A percentile compares a stretch with the other conserved stretches of the same genome.
Evolutionary conservation across 2,329 filamentous ascomycete genomes (phyloP).

Genomic region (Catunica adiposa): DNA sequence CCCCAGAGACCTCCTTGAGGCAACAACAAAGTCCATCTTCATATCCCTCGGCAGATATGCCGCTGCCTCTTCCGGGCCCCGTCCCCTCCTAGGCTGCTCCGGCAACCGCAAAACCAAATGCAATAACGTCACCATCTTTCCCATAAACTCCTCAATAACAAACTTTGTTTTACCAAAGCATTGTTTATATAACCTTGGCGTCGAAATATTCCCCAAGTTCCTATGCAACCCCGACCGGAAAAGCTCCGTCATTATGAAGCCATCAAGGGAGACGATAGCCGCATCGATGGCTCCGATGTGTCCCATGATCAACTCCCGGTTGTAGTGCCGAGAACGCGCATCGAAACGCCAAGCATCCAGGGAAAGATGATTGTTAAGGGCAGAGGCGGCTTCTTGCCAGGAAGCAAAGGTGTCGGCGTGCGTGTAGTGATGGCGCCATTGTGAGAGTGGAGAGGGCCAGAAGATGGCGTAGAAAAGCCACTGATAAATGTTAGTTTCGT

Average conservation of each 20-base stretch:
- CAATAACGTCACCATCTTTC: constrained; percentile 65
- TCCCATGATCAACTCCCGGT: constrained; percentile 68
- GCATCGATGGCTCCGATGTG: constrained; percentile 54
- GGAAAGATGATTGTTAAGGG: constrained; percentile 66
- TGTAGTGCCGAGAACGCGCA: constrained; percentile 64
- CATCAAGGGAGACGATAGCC: constrained; percentile 53
- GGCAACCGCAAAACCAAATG: constrained; percentile 51
- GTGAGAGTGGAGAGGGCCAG: constrained; percentile 10
- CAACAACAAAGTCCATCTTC: constrained; percentile 73
- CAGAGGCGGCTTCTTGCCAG: constrained; percentile 70
- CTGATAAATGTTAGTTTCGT: constrained; percentile 1
- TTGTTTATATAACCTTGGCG: constrained; percentile 64
- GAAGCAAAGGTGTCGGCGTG: constrained; percentile 56
- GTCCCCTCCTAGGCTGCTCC: constrained; percentile 30
- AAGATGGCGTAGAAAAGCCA: constrained; percentile 10
- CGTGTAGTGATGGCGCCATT: constrained; percentile 29
- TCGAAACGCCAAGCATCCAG: constrained; percentile 77
- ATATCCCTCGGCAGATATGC: constrained; percentile 35
- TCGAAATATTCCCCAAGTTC: constrained; percentile 75
- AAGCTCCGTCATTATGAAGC: constrained; percentile 60
- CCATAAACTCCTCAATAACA: constrained; percentile 80
- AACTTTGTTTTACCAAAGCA: constrained; percentile 81
- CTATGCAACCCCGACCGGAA: constrained; percentile 64
- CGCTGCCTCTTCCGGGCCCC: constrained; percentile 17
- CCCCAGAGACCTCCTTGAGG: constrained; percentile 77